phyloP scores from a whole-genome alignment of 1,284 basidiomycete genomes.

The Trichosporon sp. region DNA sequence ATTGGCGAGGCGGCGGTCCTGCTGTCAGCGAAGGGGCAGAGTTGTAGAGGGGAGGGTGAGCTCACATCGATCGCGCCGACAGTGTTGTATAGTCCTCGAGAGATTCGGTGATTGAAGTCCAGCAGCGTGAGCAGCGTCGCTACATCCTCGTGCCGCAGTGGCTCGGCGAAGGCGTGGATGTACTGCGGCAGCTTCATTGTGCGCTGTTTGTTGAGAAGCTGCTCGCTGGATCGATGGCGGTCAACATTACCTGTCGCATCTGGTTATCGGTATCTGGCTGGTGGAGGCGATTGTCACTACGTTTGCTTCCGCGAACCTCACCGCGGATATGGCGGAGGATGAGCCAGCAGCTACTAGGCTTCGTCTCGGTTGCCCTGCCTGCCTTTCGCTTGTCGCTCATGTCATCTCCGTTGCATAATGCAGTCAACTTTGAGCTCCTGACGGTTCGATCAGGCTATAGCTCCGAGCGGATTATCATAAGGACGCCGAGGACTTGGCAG shows the following conservation, averaged over 20 bases:
- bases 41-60: background rate
- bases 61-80: conserved; percentile 39
- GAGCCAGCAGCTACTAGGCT: too few relatives aligned
- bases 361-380: too few relatives aligned
- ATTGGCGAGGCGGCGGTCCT: conserved; percentile 34
- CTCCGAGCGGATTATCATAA: too few relatives aligned
- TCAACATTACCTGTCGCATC: background rate
- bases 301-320: background rate
- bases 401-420: too few relatives aligned
- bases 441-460: too few relatives aligned
- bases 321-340: too few relatives aligned
- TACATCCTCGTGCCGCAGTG: conserved; percentile 31
- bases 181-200: conserved; percentile 43
- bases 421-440: too few relatives aligned
- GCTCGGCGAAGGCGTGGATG: conserved; percentile 33
- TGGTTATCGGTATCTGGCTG: background rate
- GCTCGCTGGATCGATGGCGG: background rate
- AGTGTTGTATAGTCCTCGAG: conserved; percentile 36
- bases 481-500: too few relatives aligned
- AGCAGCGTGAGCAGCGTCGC: conserved; percentile 30
- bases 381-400: too few relatives aligned
- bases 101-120: conserved; percentile 31
- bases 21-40: background rate
- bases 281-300: background rate
- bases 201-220: background rate